Base-by-base conservation (phyloP, 208 protist species). In the Trypanosoma melophagium region DNA sequence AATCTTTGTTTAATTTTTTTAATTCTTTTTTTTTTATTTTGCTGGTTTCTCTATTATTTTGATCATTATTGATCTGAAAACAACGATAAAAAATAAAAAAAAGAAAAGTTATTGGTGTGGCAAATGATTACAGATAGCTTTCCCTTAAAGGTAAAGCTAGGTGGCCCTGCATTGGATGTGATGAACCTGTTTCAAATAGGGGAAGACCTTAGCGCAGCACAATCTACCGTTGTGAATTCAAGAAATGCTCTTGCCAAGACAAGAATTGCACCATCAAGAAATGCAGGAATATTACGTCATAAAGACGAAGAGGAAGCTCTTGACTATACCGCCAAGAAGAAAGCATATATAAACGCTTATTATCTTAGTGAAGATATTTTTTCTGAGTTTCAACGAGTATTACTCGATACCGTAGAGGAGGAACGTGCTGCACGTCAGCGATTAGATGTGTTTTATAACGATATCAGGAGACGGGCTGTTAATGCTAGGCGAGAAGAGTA, bases 401-500 rank as follows among this genome's bases (percentile, higher is more conserved):
- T 24, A 13, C 3, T 60, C 19, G 24, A 24, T 38, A 55, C 83
- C 10, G 47, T 69, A 35, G 24, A 59, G 9, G 75, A 71, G 16
- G 81, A 91, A 69, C 50, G 40, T 24, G 67, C 47, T 13, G 58
- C 67, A n/a, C 79, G 85, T 13, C 3, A 55, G 3, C 74, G 76
- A 0, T 53, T 88, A 66, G 24, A 54, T 13, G 50, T 54, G 9
- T 56, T 80, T 21, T 49, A 81, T 41, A 21, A 74, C 7, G 60
- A 61, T 8, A 60, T 74, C 7, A 63, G 60, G 17, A 72, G 81
- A 57, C 63, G 77, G 49, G 53, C 77, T 2, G 19, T 41, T 21
- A 68, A 79, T 42, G 21, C 35, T 28, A 50, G 66, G 14, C 80
- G 78, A 31, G 73, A 53, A 49, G 77, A 81, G 22, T 70, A 74